Evolutionary conservation across 1,284 basidiomycete genomes (phyloP).

Genomic region (Ceratobasidium sp.): DNA sequence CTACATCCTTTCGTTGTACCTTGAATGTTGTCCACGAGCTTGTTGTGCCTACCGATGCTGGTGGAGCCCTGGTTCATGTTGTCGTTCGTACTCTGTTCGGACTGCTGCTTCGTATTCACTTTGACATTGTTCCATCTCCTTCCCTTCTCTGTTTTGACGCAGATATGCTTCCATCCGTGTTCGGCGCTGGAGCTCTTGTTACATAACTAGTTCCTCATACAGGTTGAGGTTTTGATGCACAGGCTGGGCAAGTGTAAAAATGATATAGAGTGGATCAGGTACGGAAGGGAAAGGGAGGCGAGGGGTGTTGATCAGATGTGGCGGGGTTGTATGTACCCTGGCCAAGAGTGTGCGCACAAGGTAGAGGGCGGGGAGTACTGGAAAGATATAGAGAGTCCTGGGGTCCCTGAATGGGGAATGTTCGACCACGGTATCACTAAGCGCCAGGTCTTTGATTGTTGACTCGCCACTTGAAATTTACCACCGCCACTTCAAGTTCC

Average conservation of each 20-base stretch:
- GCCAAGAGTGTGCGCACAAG: background rate
- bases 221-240: background rate
- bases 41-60: slow-evolving; percentile 2
- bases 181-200: slow-evolving; percentile 18
- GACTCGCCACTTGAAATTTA: too few species aligned
- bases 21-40: background rate
- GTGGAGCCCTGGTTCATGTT: background rate
- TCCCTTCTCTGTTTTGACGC: background rate
- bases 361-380: background rate
- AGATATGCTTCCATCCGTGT: background rate
- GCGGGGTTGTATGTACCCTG: background rate
- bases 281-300: background rate
- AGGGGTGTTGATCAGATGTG: background rate
- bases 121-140: slow-evolving; percentile 2
- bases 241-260: background rate
- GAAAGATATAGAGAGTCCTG: background rate
- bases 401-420: background rate
- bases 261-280: background rate
- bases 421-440: too few species aligned
- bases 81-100: background rate
- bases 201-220: slow-evolving; percentile 6
- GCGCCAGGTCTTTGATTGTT: background rate
- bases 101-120: background rate
- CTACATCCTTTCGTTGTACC: slow-evolving; percentile 10
- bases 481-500: too few species aligned